Base-by-base conservation (phyloP, 306 rosid genomes). In the Corylus heterophylla region DNA sequence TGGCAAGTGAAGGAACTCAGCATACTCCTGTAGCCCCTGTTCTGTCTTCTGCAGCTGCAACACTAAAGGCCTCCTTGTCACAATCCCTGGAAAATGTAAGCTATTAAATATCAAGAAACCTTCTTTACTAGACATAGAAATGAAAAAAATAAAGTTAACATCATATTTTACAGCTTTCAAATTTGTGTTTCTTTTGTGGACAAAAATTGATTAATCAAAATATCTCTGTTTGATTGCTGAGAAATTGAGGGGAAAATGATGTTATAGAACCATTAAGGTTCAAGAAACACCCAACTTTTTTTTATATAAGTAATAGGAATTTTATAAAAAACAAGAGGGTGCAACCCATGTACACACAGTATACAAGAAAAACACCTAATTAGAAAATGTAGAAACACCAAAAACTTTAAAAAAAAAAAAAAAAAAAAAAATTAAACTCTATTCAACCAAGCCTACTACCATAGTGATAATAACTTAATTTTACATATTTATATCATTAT, bases 21-120 rank as follows among this genome's bases (percentile, higher is more conserved):
- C 96, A 83, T 90, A 82, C 16, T 92, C 97, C 76, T 85, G 82
- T n/a, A 72, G 29, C 13, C 94, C 92, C 56, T 78, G 80, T 54
- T 90, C 91, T 18, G 71, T 74, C 85, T 87, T 86, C 68, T 92
- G 88, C 76, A 94, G 89, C 85, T 92, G 98, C 90, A 94, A 84
- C 73, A 94, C 97, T 84, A 94, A 83, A 29, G 97, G 98, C 83
- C 98, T 94, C 78, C 98, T 90, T 12, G 98, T 94, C 81, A 94
- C 97, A 83, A 94, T 94, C 74, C 98, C 98, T 92, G 84, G 79
- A 87, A 79, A 83, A 50, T 71, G 71, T 49, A 35, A 69, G 68
- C 51, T 17, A 42, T 64, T 58, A 85, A 73, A 58, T 16, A 85
- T 59, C 47, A 22, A 12, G 42, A 74, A 42, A 44, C 44, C 11